Conservation (phyloP, 345 rosid species). For the Gossypium rotundifolium region DNA sequence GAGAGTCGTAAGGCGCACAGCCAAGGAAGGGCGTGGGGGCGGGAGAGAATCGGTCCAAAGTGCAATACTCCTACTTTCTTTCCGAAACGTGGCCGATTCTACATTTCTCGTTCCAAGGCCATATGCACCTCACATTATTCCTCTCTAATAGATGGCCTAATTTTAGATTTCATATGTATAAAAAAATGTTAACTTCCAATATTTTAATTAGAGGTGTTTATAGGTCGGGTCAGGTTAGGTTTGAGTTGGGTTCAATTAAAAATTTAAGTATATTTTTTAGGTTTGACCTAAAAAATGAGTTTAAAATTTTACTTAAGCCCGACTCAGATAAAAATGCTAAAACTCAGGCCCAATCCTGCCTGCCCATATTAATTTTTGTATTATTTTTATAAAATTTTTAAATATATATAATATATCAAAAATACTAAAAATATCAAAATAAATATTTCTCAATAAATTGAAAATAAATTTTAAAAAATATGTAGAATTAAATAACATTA, state of each 20-base stretch:
- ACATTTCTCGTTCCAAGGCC: constrained; percentile 6
- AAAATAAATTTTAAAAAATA: no score
- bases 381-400: no score
- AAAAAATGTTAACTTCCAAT: no score
- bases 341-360: fast-evolving
- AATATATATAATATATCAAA: no score
- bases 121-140: not conserved
- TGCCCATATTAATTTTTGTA: no score
- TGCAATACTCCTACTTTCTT: not conserved
- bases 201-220: no score
- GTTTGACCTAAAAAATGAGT: fast-evolving
- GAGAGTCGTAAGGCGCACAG: not conserved
- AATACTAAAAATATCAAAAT: no score
- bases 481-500: no score
- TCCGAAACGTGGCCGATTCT: constrained; percentile 11
- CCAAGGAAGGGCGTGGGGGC: not conserved
- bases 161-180: not conserved
- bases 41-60: not conserved
- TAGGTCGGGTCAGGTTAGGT: fast-evolving
- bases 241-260: fast-evolving
- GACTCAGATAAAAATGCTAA: no score
- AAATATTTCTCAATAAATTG: fast-evolving
- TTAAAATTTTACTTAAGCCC: fast-evolving
- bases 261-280: fast-evolving
- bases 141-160: not conserved